Conservation (phyloP, 2,329 filamentous ascomycete genomes). For the Aureobasidium mangrovei region DNA sequence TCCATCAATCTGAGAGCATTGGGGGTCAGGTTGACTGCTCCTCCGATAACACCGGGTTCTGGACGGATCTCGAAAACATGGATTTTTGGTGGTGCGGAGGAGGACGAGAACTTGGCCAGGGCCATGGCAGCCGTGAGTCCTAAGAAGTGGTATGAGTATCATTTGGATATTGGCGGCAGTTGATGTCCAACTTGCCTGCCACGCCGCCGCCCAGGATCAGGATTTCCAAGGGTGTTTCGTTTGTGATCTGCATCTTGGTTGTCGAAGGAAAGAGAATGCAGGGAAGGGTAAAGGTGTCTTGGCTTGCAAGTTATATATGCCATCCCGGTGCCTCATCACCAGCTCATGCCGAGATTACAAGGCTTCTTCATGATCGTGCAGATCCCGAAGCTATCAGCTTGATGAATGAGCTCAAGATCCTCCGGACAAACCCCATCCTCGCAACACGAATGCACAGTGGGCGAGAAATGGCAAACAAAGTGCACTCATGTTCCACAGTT, state of each 20-base stretch:
- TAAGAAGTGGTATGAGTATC: neutral
- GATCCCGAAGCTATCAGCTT: no score
- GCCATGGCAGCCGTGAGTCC: slow-evolving; percentile 44
- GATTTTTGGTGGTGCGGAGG: slow-evolving; percentile 30
- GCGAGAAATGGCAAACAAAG: no score
- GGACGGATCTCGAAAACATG: slow-evolving; percentile 43
- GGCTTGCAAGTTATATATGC: no score
- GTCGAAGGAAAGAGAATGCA: neutral
- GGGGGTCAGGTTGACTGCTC: slow-evolving; percentile 41
- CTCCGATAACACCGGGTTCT: slow-evolving; percentile 36
- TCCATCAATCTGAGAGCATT: slow-evolving; percentile 35
- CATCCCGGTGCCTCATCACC: no score
- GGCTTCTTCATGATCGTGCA: no score
- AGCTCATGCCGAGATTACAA: no score
- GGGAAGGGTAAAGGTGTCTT: neutral
- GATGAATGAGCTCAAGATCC: no score
- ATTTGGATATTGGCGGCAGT: neutral
- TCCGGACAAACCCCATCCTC: no score
- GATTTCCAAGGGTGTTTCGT: slow-evolving; percentile 5
- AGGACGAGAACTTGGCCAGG: slow-evolving; percentile 33
- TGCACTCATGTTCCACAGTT: neutral
- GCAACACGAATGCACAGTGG: no score
- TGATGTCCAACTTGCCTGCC: neutral
- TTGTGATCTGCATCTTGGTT: neutral
- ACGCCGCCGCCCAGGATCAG: slow-evolving; percentile 13